Conservation (phyloP, 768 basidiomycete genomes). For the Dioszegia hungarica region DNA sequence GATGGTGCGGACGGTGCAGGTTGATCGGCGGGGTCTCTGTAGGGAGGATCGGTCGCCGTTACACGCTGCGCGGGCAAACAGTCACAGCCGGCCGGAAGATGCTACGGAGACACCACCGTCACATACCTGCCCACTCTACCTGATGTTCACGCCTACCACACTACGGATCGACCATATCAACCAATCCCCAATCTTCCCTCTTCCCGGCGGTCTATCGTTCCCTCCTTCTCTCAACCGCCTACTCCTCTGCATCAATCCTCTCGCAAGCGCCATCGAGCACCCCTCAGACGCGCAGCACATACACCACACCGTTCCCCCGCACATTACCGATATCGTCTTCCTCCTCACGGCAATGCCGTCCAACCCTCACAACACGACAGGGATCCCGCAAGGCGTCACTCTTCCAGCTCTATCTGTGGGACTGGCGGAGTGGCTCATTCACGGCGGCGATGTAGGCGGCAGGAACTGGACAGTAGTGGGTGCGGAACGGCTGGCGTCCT, state of each 20-base stretch:
- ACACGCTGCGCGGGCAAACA: too few relatives aligned
- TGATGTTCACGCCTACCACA: not conserved
- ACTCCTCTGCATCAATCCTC: not conserved
- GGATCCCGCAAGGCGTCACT: too few relatives aligned
- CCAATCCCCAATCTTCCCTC: not conserved
- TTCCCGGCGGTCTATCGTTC: not conserved
- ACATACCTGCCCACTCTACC: too few relatives aligned
- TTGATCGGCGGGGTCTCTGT: not conserved
- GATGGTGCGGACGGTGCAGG: not conserved
- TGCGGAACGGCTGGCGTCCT: not conserved
- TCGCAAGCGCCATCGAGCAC: too few relatives aligned
- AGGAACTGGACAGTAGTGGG: not conserved
- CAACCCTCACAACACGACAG: too few relatives aligned
- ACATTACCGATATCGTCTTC: not conserved
- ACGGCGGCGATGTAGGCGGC: not conserved
- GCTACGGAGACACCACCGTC: too few relatives aligned
- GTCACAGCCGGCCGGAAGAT: too few relatives aligned
- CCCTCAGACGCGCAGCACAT: not conserved
- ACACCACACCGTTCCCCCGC: not conserved
- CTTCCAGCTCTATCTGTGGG: not conserved
- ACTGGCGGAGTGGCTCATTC: not conserved
- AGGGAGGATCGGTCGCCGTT: not conserved
- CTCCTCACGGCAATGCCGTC: too few relatives aligned
- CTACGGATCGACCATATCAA: slow-evolving; percentile 3
- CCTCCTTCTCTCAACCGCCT: not conserved